Conservation (phyloP, 129 eudicot species). For the Artemisia tridentata region DNA sequence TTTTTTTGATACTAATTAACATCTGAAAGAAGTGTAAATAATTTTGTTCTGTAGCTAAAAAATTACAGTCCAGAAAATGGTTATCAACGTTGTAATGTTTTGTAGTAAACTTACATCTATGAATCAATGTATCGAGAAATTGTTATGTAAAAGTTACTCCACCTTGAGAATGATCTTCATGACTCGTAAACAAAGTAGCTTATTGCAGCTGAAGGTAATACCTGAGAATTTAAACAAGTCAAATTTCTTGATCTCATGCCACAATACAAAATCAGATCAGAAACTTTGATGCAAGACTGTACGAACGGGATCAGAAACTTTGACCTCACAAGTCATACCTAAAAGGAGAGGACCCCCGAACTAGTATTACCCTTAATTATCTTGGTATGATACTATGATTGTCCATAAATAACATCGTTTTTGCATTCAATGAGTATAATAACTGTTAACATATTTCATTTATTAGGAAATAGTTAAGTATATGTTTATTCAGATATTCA, state of each 20-base stretch:
- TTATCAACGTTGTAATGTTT: too few relatives aligned
- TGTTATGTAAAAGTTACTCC: conserved; percentile 36
- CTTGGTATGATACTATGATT: too few relatives aligned
- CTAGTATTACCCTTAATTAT: too few relatives aligned
- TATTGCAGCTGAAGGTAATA: conserved; percentile 79
- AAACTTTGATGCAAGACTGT: background rate
- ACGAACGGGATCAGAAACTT: background rate
- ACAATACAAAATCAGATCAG: background rate
- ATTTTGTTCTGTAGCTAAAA: too few relatives aligned
- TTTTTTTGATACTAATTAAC: background rate
- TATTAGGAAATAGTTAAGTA: background rate
- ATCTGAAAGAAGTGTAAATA: too few relatives aligned
- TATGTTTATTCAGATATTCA: background rate
- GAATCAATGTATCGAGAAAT: conserved; percentile 5
- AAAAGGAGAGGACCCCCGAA: background rate
- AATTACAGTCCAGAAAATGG: too few relatives aligned
- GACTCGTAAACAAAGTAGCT: conserved; percentile 82
- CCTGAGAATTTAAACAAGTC: conserved; percentile 42
- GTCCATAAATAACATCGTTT: too few relatives aligned
- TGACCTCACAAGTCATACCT: conserved; percentile 14
- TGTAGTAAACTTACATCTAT: too few relatives aligned
- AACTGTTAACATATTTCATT: background rate
- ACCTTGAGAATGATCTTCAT: conserved; percentile 78
- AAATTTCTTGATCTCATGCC: background rate
- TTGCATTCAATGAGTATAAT: background rate